phyloP scores from a whole-genome alignment of 257 asterid species.

The Solanum virginianum region DNA sequence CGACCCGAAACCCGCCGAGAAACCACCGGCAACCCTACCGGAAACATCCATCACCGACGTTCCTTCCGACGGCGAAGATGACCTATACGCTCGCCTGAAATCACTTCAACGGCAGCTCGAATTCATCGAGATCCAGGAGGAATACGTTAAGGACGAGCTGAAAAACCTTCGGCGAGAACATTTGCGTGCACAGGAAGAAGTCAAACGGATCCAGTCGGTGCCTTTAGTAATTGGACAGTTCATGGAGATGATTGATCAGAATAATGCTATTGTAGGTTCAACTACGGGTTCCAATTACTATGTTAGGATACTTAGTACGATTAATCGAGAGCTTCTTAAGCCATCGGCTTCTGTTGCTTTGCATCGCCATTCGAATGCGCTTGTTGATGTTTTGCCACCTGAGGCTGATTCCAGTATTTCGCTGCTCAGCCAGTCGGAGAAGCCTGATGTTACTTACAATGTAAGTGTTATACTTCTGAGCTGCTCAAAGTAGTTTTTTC shows the following conservation, averaged over 20 bases:
- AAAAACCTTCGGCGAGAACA: conserved; percentile 74
- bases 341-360: conserved; percentile 77
- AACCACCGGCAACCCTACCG: conserved; percentile 23
- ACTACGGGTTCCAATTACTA: conserved; percentile 76
- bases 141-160: conserved; percentile 66
- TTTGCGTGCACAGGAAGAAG: conserved; percentile 74
- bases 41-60: not conserved
- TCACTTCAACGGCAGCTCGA: conserved; percentile 65
- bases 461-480: conserved; percentile 15
- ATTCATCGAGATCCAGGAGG: conserved; percentile 73
- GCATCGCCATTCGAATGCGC: conserved; percentile 76
- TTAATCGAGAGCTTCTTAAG: conserved; percentile 68
- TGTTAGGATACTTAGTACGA: conserved; percentile 60
- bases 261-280: conserved; percentile 71
- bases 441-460: conserved; percentile 65
- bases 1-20: conserved; percentile 24
- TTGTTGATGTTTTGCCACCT: conserved; percentile 74
- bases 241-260: conserved; percentile 90
- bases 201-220: conserved; percentile 77
- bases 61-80: conserved; percentile 35
- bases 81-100: conserved; percentile 61
- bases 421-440: conserved; percentile 73
- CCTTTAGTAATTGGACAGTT: conserved; percentile 83
- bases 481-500: not conserved
- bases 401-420: conserved; percentile 82